phyloP scores from a whole-genome alignment of 257 asterid genomes.

The Jacaranda mimosifolia region DNA sequence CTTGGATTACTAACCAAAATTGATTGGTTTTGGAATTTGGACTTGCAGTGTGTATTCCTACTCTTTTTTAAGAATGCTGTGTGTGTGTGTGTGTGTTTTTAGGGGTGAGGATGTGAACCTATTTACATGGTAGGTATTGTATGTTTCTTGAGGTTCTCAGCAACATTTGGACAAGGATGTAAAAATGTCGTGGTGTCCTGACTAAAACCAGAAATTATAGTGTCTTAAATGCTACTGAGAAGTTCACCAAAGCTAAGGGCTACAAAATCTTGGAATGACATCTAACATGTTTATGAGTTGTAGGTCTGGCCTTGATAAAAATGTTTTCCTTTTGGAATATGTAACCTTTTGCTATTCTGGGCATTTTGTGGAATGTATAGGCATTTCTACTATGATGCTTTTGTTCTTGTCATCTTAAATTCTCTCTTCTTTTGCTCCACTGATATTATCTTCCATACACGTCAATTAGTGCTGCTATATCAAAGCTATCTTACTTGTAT shows the following conservation, averaged over 20 bases:
- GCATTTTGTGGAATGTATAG: no score
- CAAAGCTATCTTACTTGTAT: background rate
- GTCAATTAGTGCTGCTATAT: no score
- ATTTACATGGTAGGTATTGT: no score
- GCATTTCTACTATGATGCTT: no score
- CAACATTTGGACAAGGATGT: no score
- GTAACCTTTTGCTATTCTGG: no score
- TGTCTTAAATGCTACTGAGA: background rate
- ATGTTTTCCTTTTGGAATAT: background rate
- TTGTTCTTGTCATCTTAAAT: no score
- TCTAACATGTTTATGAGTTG: background rate
- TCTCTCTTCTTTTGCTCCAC: no score
- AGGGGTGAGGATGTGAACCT: background rate
- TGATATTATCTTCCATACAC: no score
- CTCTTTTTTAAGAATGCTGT: background rate
- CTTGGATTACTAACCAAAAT: no score
- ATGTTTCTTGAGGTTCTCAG: no score
- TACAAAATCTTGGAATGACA: background rate
- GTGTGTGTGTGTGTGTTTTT: background rate
- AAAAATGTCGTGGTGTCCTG: background rate
- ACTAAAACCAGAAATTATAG: background rate
- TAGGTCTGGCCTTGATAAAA: background rate
- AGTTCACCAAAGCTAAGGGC: constrained; percentile 1
- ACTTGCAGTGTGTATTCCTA: background rate
- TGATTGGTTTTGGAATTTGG: background rate